Base-by-base conservation (phyloP, 2,329 filamentous ascomycete genomes). In the Cercospora brassicicola region DNA sequence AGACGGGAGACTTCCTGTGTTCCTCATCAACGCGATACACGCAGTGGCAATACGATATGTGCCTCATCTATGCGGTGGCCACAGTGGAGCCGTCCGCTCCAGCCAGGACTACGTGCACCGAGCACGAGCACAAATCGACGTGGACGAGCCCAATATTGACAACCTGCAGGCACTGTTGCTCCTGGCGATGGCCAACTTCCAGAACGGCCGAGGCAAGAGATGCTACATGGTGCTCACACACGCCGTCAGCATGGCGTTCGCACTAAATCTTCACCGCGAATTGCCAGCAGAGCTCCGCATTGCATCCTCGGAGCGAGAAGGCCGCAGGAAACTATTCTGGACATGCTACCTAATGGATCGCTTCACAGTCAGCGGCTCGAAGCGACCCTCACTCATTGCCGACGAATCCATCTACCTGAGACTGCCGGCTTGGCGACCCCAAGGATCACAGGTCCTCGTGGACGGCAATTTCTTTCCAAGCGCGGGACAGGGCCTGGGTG, bases 401-500 rank as follows among this genome's bases (percentile, higher is more conserved):
- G 93, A 96, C 78, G 89, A 91, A 75, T 89, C 88, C 1, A 90
- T 96, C 68, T 81, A 91, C 15, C 82, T 96, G 57, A 87, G 91
- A 39, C 82, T 96, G 3, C 93, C 93, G 0, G 90, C 90, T 33
- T 93, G 90, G 90, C 85, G 88, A 55, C 85, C 89, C 0, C 87
- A 84, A 62, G 85, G 87, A 2, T 84, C 86, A 0, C 84, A 87
- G 1, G 81, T 90, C 33, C 85, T 88, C 0, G 81, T 91, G 9
- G 90, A 94, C 72, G 92, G 92, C 30, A 91, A 94, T 69, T 90
- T 91, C 77, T 96, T 96, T 79, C 89, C 93, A 69, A 94, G 92
- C 75, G 81, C 93, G 45, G 90, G 72, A 26, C 70, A 75, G 42
- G 67, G 69, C 11, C 67, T 73, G 10, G 76, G 73, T 20, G 65